Evolutionary conservation across 2,329 filamentous ascomycete genomes (phyloP), one percentile per base, ranked within the genome.

Genomic region (Elsinoe fawcettii): DNA sequence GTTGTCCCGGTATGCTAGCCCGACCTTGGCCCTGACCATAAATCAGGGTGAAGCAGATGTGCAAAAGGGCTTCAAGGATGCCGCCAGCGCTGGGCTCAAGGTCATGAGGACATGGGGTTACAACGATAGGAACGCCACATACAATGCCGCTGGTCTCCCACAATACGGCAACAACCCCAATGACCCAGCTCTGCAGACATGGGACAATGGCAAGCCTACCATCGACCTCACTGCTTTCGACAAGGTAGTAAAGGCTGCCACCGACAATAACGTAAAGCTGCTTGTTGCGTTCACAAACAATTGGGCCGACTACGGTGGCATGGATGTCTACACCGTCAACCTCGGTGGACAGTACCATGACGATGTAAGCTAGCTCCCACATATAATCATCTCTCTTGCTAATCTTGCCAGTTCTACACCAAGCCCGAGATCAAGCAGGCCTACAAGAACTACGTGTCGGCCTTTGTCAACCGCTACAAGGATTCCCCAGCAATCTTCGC

Each of bases 361-460:
- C 58, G 76, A 79, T 80, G 60, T 59, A 43, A 14, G 59, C 41
- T 47, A 2, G 5, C 23, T 25, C 18, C 6, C 4, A 5, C 12
- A n/a, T 9, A 2, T 11, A 14, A 12, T 5, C 18, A 18, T 7
- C 7, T 7, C 3, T 11, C n/a, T n/a, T 22, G 47, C 60, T 61
- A 18, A 61, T 47, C 18, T 32, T 2, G 23, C 22, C n/a, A 62
- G 60, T 62, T 60, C 46, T 62, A 59, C 51, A 56, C 55, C 55
- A 27, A 58, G 7, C 59, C 60, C 1, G 47, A 53, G 37, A 60
- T 59, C 34, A 60, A 58, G 37, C 34, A 44, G 4, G 59, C 57
- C n/a, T 87, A 87, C 67, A 81, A 81, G 63, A 74, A 72, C 43
- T 88, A 87, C 66, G 76, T 87, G 63, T 72, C 77, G 44, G 72